Percentiles rank a stretch among this genome's conserved stretches.
Evolutionary conservation across 2,329 filamentous ascomycete species (phyloP).

Genomic region (Colletotrichum karsti): DNA sequence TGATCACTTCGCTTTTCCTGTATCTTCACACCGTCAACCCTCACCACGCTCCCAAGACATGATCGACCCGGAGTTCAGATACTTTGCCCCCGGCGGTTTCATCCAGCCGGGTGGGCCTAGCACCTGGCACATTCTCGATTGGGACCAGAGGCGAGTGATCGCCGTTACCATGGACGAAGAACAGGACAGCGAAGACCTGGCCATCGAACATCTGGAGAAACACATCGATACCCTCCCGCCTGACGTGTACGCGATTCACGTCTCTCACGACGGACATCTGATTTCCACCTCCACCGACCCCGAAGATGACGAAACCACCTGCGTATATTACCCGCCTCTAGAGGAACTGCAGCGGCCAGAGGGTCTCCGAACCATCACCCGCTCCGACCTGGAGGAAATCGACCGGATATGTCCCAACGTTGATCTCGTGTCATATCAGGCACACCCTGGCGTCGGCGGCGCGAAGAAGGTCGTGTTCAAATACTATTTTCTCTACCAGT

Average conservation of each 20-base stretch:
- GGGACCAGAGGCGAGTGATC: slow-evolving; percentile 38
- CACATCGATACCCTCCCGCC: slow-evolving; percentile 30
- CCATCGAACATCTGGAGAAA: slow-evolving; percentile 34
- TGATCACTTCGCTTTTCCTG: no score
- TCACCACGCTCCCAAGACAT: neutral
- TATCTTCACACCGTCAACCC: no score
- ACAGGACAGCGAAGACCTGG: slow-evolving; percentile 33
- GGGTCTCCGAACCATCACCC: slow-evolving; percentile 16
- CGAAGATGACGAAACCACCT: slow-evolving; percentile 37
- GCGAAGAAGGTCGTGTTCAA: neutral
- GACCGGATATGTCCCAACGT: neutral
- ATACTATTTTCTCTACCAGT: slow-evolving; percentile 16
- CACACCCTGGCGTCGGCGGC: neutral
- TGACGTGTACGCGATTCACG: slow-evolving; percentile 32
- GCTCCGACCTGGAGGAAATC: neutral
- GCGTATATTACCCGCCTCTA: slow-evolving; percentile 35
- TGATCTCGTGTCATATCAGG: neutral
- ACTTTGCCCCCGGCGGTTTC: neutral
- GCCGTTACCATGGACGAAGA: slow-evolving; percentile 39
- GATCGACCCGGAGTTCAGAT: neutral
- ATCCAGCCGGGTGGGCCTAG: slow-evolving; percentile 31
- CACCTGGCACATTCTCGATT: slow-evolving; percentile 37
- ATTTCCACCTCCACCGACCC: slow-evolving; percentile 33
- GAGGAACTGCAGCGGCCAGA: slow-evolving; percentile 30
- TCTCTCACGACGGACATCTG: slow-evolving; percentile 34